Evolutionary conservation across 129 eudicot genomes (phyloP).

Genomic region (Flaveria sonorensis): DNA sequence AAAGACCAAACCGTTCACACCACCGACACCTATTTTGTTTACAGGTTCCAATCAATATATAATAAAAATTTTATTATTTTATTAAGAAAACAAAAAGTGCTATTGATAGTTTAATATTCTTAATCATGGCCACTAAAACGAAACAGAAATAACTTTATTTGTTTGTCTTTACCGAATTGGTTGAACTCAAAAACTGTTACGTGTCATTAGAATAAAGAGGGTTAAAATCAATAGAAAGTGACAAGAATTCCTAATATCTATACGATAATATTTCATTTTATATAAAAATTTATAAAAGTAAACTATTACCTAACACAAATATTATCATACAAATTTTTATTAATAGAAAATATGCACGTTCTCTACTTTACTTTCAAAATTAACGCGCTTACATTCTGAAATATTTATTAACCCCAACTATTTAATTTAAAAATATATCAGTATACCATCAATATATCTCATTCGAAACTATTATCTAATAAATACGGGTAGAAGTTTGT

Average conservation of each 20-base stretch:
- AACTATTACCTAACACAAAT: no score
- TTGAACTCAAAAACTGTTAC: neutral
- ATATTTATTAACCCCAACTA: no score
- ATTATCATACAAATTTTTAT: no score
- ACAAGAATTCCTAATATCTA: neutral
- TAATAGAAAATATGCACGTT: no score
- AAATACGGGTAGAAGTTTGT: no score
- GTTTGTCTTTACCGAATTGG: neutral
- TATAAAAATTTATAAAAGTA: no score
- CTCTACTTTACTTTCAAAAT: no score
- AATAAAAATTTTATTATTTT: neutral
- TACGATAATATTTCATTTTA: neutral
- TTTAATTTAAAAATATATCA: no score
- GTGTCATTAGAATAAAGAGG: neutral
- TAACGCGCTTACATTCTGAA: no score
- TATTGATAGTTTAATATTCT: neutral
- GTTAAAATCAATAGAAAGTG: neutral
- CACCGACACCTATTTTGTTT: conserved; percentile 27
- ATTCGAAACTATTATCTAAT: no score
- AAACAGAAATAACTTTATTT: neutral
- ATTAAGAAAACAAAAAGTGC: neutral
- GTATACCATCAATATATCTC: no score
- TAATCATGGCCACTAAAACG: neutral
- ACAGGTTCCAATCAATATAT: neutral
- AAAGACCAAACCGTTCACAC: conserved; percentile 9